Conservation (phyloP, 495 filamentous ascomycete species). For the Terfezia claveryi region DNA sequence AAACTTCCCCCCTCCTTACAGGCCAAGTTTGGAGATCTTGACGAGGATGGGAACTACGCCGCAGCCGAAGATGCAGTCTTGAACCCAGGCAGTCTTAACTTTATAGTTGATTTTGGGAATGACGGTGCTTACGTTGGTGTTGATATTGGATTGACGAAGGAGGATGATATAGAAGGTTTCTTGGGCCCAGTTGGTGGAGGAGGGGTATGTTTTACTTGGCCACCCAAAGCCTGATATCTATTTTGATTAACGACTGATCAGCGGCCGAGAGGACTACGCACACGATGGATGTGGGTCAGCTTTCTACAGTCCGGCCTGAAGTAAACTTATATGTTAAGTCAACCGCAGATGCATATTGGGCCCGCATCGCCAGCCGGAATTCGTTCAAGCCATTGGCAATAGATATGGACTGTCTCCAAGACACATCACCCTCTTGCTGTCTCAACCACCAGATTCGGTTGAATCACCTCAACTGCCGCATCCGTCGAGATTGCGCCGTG, state of each 20-base stretch:
- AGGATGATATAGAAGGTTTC: constrained; percentile 1
- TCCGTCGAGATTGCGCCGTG: not conserved
- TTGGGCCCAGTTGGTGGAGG: constrained; percentile 3
- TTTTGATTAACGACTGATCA: not conserved
- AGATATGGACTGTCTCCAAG: constrained; percentile 44
- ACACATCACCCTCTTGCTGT: constrained; percentile 16
- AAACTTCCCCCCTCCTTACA: constrained; percentile 2
- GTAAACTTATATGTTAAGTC: too few relatives aligned
- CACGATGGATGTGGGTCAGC: constrained; percentile 39
- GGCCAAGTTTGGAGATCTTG: constrained; percentile 28
- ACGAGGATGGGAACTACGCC: constrained; percentile 23
- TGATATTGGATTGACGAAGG: constrained; percentile 23
- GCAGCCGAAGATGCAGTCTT: constrained; percentile 20
- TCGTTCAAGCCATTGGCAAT: constrained; percentile 28
- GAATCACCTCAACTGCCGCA: not conserved
- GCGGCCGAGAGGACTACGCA: constrained; percentile 12
- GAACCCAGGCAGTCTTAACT: constrained; percentile 27
- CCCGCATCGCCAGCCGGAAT: constrained; percentile 35
- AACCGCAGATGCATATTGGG: constrained; percentile 35
- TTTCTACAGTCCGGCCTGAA: not conserved
- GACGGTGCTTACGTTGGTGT: constrained; percentile 35
- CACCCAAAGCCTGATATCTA: not conserved
- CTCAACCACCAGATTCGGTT: constrained; percentile 2
- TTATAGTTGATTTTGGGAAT: constrained; percentile 44
- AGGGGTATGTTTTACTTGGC: constrained; percentile 1